A percentile compares a stretch with the other conserved stretches of the same genome.
Conservation (phyloP, 495 filamentous ascomycete genomes). For the Aspergillus avenaceus region DNA sequence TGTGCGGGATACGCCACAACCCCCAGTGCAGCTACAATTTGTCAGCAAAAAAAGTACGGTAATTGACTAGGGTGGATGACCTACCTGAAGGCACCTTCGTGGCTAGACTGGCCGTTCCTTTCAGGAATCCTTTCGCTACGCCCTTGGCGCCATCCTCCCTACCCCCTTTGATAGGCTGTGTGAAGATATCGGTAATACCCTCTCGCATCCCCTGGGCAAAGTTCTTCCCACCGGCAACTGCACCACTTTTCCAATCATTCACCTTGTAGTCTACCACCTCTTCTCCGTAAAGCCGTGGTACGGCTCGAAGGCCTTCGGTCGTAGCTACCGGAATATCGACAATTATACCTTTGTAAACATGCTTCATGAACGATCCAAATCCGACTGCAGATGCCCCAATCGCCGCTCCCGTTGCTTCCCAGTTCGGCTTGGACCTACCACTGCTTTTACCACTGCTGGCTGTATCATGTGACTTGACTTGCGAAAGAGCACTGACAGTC, state of each 20-base stretch:
- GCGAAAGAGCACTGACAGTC: neutral
- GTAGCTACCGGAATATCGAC: slow-evolving; percentile 71
- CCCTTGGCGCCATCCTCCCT: slow-evolving; percentile 57
- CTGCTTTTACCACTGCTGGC: neutral
- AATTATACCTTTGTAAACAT: slow-evolving; percentile 30
- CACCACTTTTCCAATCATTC: slow-evolving; percentile 34
- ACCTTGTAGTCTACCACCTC: slow-evolving; percentile 36
- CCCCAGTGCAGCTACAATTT: slow-evolving; percentile 18
- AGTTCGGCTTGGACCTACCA: slow-evolving; percentile 1
- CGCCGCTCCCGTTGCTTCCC: slow-evolving; percentile 15
- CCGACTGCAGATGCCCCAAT: slow-evolving; percentile 27
- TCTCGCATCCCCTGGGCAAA: slow-evolving; percentile 70
- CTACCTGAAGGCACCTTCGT: slow-evolving; percentile 50
- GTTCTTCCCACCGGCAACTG: slow-evolving; percentile 42
- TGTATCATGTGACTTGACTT: neutral
- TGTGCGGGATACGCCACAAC: slow-evolving; percentile 24
- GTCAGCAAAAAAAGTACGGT: neutral
- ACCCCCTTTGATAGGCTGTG: slow-evolving; percentile 61
- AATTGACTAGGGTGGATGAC: neutral
- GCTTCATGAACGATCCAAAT: slow-evolving; percentile 28
- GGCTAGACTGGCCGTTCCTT: slow-evolving; percentile 69
- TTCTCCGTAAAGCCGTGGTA: slow-evolving; percentile 73
- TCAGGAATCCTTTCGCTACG: slow-evolving; percentile 63
- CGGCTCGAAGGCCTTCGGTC: slow-evolving; percentile 79
- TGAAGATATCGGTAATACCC: slow-evolving; percentile 65